Evolutionary conservation across 768 basidiomycete genomes (phyloP).

Genomic region (Mycena sanguinolenta): DNA sequence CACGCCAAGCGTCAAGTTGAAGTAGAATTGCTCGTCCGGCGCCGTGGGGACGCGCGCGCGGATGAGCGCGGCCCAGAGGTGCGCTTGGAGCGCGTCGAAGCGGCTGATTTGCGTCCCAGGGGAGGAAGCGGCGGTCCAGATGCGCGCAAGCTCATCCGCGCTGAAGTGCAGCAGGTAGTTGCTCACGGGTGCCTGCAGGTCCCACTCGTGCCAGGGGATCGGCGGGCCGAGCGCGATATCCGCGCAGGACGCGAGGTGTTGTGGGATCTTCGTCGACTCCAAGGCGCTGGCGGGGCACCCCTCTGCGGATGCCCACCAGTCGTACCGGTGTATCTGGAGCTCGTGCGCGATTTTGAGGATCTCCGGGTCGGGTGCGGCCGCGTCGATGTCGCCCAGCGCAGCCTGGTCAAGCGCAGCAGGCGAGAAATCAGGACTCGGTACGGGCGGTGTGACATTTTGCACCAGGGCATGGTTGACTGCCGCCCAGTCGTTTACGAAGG

Average conservation of each 20-base stretch:
- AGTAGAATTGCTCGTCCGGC: conserved; percentile 40
- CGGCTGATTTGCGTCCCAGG: conserved; percentile 43
- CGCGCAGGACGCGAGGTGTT: conserved; percentile 17
- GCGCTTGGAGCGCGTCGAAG: conserved; percentile 52
- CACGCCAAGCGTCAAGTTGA: conserved; percentile 45
- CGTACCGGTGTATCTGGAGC: conserved; percentile 47
- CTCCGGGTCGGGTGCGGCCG: conserved; percentile 34
- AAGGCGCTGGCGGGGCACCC: conserved; percentile 39
- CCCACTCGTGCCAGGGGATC: conserved; percentile 48
- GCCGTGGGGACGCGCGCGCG: conserved; percentile 44
- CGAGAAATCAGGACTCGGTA: conserved; percentile 45
- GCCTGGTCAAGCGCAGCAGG: conserved; percentile 46
- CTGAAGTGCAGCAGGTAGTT: conserved; percentile 45
- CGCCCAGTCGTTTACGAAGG: conserved; percentile 53
- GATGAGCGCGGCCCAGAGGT: conserved; percentile 51
- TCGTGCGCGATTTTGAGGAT: conserved; percentile 39
- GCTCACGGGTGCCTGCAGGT: conserved; percentile 41
- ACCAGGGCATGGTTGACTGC: conserved; percentile 41
- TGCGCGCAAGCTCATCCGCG: conserved; percentile 44
- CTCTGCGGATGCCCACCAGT: conserved; percentile 46
- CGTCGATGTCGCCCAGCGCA: conserved; percentile 49
- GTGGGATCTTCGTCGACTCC: conserved; percentile 37
- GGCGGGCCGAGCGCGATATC: conserved; percentile 38
- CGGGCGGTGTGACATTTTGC: conserved; percentile 21
- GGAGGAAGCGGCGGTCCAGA: conserved; percentile 46